These are phyloP conservation scores for Ogataea trehaloabstinens DNA, from an alignment of 805 yeast species.

Conservation along the genomic window DNA sequence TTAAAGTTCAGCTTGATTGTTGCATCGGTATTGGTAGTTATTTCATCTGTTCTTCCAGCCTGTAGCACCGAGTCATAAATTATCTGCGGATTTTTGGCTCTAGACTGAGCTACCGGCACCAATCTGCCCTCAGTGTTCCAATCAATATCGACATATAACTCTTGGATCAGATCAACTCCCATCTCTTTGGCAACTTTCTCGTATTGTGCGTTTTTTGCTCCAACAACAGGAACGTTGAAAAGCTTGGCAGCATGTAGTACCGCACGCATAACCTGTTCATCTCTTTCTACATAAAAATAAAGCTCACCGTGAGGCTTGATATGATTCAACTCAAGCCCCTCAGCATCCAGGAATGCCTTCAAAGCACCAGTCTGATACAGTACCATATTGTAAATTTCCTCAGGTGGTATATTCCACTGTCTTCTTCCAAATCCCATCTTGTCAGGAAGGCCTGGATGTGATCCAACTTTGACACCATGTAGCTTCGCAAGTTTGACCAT, in stretches of 20 bases:
- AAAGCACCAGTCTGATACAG: slow-evolving; percentile 40
- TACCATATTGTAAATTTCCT: slow-evolving; percentile 35
- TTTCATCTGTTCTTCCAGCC: slow-evolving; percentile 28
- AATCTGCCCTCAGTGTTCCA: slow-evolving; percentile 32
- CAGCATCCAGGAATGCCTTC: slow-evolving; percentile 36
- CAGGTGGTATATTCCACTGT: slow-evolving; percentile 34
- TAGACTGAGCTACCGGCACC: slow-evolving; percentile 29
- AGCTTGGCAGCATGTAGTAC: slow-evolving; percentile 35
- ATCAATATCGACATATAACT: slow-evolving; percentile 36
- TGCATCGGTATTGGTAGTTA: slow-evolving; percentile 24
- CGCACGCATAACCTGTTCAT: slow-evolving; percentile 36
- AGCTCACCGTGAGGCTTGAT: slow-evolving; percentile 40
- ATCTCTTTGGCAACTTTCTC: slow-evolving; percentile 28
- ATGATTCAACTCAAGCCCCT: slow-evolving; percentile 32
- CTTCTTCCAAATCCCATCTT: slow-evolving; percentile 41
- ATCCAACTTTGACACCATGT: slow-evolving; percentile 35
- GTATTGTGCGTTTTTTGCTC: slow-evolving; percentile 34
- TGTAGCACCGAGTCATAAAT: slow-evolving; percentile 28
- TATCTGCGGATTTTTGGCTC: slow-evolving; percentile 31
- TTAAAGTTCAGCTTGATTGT: slow-evolving; percentile 29
- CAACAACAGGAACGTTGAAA: slow-evolving; percentile 36
- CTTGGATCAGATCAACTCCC: slow-evolving; percentile 37
- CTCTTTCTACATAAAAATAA: slow-evolving; percentile 36
- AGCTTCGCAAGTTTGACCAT: slow-evolving; percentile 36
- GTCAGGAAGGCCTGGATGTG: slow-evolving; percentile 42